Percentiles rank a stretch among this genome's conserved stretches.
phyloP scores from a whole-genome alignment of 352 stramenopile species.

The Phytophthora rubi region DNA sequence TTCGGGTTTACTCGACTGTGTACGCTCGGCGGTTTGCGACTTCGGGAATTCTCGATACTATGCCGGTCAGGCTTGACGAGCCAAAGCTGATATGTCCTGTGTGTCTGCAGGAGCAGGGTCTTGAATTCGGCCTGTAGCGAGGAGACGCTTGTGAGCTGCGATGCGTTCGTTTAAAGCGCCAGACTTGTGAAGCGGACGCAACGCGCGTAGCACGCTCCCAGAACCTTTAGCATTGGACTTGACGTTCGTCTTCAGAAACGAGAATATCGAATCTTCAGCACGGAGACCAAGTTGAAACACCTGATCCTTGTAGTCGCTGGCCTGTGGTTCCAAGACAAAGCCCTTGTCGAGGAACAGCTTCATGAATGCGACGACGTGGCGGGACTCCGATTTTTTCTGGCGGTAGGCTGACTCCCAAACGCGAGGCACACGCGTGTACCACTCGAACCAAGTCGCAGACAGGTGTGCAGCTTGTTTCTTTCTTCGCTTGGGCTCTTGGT shows the following conservation, averaged over 20 bases:
- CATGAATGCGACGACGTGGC: slow-evolving; percentile 32
- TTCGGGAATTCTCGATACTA: too few relatives aligned
- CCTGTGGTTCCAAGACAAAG: too few relatives aligned
- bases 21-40: slow-evolving; percentile 1
- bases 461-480: slow-evolving; percentile 16
- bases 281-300: too few relatives aligned
- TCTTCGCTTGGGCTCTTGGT: slow-evolving; percentile 14
- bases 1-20: too few relatives aligned
- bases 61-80: too few relatives aligned
- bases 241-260: slow-evolving; percentile 1
- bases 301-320: too few relatives aligned
- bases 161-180: too few relatives aligned
- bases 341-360: slow-evolving; percentile 14
- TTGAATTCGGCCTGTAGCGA: too few relatives aligned
- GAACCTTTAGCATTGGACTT: not conserved
- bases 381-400: slow-evolving; percentile 29
- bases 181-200: not conserved
- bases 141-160: too few relatives aligned
- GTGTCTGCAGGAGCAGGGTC: too few relatives aligned
- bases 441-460: slow-evolving; percentile 21
- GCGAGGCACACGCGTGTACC: slow-evolving; percentile 11
- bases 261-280: not conserved
- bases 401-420: slow-evolving; percentile 6
- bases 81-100: not conserved
- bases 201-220: not conserved